Evolutionary conservation across 2,329 filamentous ascomycete species (phyloP).

Genomic region (Dactylellina cionopaga): DNA sequence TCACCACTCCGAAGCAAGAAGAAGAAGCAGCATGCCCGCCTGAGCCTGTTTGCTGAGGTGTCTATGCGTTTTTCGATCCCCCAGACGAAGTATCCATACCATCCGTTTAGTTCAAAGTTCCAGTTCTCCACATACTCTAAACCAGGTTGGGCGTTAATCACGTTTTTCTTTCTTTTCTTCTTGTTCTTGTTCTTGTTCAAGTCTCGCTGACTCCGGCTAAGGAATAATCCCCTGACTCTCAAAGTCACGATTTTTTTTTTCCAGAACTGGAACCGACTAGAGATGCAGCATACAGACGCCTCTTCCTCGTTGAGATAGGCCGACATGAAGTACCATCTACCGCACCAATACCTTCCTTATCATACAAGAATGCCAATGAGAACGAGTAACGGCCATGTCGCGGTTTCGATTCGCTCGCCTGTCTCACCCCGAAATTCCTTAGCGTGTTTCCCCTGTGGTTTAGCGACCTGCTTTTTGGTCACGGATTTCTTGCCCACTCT

Average conservation of each 20-base stretch:
- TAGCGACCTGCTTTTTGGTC: slow-evolving; percentile 51
- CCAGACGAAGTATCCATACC: too few species aligned
- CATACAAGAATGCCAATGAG: slow-evolving; percentile 43
- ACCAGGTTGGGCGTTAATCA: slow-evolving; percentile 39
- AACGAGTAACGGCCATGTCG: slow-evolving; percentile 42
- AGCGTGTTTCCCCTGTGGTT: slow-evolving; percentile 39
- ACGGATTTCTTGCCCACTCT: slow-evolving; percentile 16
- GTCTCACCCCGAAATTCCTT: slow-evolving; percentile 41
- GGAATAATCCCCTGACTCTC: slow-evolving; percentile 38
- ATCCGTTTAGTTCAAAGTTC: too few species aligned
- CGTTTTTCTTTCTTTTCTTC: slow-evolving; percentile 34
- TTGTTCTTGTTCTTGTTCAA: background rate
- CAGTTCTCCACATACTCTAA: slow-evolving; percentile 7
- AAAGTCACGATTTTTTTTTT: slow-evolving; percentile 41
- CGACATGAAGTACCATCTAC: slow-evolving; percentile 31
- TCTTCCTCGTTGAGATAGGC: slow-evolving; percentile 29
- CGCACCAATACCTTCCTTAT: slow-evolving; percentile 31
- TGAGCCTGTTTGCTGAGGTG: slow-evolving; percentile 42
- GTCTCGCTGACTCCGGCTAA: background rate
- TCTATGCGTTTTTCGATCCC: slow-evolving; percentile 25
- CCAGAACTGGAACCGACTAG: slow-evolving; percentile 32
- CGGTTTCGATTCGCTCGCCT: slow-evolving; percentile 46
- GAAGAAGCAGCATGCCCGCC: slow-evolving; percentile 12
- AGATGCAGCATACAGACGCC: slow-evolving; percentile 27
- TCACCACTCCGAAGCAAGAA: slow-evolving; percentile 25